phyloP scores from a whole-genome alignment of 768 basidiomycete genomes.

The Lactarius hengduanensis region DNA sequence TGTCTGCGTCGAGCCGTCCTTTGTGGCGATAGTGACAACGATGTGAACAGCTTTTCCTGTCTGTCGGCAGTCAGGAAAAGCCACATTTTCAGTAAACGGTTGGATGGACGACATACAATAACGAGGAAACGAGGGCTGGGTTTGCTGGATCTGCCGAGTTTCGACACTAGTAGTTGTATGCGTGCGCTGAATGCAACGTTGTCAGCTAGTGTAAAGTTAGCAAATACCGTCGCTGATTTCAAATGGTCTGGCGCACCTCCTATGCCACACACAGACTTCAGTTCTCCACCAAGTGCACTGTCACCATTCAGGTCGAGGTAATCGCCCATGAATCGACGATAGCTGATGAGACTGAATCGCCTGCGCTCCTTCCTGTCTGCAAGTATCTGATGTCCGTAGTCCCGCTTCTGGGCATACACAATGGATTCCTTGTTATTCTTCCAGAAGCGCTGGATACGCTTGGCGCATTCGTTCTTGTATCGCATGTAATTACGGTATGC shows the following conservation, averaged over 20 bases:
- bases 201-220: conserved; percentile 51
- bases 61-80: conserved; percentile 40
- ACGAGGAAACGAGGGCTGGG: conserved; percentile 87
- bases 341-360: conserved; percentile 89
- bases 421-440: conserved; percentile 95
- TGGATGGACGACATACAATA: conserved; percentile 55
- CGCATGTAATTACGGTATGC: conserved; percentile 96
- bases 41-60: conserved; percentile 86
- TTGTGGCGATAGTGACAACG: conserved; percentile 51
- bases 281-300: conserved; percentile 70
- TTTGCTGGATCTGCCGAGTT: conserved; percentile 83
- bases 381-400: conserved; percentile 91
- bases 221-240: conserved; percentile 4
- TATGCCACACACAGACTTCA: conserved; percentile 70
- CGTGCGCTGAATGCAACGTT: conserved; percentile 80
- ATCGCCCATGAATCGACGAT: conserved; percentile 93
- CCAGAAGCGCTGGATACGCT: conserved; percentile 97
- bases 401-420: conserved; percentile 85
- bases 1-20: conserved; percentile 59
- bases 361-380: conserved; percentile 91
- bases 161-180: conserved; percentile 81
- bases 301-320: conserved; percentile 90
- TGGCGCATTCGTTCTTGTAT: conserved; percentile 92
- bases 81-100: neutral
- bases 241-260: conserved; percentile 50